Conservation (phyloP, 495 filamentous ascomycete genomes). For the Penicillium antarcticum region DNA sequence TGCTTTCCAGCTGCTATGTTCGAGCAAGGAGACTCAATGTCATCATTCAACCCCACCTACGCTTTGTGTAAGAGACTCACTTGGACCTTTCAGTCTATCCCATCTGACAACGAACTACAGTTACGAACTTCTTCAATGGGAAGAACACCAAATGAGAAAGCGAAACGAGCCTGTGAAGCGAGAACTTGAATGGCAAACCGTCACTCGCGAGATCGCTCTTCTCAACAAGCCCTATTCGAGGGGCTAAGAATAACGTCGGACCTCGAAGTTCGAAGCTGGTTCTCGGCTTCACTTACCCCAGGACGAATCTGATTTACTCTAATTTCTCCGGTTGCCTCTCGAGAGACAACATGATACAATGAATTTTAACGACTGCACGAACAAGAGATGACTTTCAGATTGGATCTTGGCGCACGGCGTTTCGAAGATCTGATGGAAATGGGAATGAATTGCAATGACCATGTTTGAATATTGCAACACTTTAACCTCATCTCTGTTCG, state of each 20-base stretch:
- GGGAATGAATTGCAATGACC: conserved; percentile 4
- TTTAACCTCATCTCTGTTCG: conserved; percentile 1
- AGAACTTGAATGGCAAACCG: conserved; percentile 87
- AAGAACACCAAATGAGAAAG: conserved; percentile 60
- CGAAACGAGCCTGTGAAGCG: conserved; percentile 51
- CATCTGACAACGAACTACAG: conserved; percentile 22
- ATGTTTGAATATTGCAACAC: conserved; percentile 5
- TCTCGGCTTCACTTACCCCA: not conserved
- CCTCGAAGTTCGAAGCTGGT: not conserved
- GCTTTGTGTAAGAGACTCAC: conserved; percentile 52
- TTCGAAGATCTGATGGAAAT: conserved; percentile 9
- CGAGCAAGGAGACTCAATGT: conserved; percentile 82
- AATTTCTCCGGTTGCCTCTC: not conserved
- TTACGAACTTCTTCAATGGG: conserved; percentile 86
- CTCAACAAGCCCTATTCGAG: conserved; percentile 93
- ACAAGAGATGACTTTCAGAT: conserved; percentile 8
- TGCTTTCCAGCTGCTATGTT: conserved; percentile 67
- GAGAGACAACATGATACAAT: conserved; percentile 11
- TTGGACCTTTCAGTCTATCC: not conserved
- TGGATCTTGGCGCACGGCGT: conserved; percentile 20
- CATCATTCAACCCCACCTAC: conserved; percentile 68
- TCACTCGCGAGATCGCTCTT: conserved; percentile 84
- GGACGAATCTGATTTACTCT: not conserved
- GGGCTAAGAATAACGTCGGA: conserved; percentile 4
- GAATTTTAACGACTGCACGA: conserved; percentile 21